Evolutionary conservation across 768 basidiomycete genomes (phyloP), one percentile per base, ranked within the genome.

Genomic region (Amanita jacksonii): DNA sequence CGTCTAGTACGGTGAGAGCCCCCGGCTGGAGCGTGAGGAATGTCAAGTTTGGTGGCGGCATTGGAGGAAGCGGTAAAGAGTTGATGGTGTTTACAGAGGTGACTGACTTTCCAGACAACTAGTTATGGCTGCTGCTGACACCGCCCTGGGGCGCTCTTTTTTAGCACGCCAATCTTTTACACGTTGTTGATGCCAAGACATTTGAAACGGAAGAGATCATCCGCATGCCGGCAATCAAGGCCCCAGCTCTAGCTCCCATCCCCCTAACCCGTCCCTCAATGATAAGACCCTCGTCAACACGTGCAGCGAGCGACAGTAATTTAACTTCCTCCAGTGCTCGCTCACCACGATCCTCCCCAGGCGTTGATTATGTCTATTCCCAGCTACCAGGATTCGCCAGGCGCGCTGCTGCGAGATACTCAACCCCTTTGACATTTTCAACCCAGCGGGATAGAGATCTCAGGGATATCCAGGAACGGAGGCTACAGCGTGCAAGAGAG

Each of bases 51-150:
- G 77, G 79, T 46, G 74, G 76, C 1, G 77, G 77, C 16, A 57
- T 64, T 18, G 60, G 61, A 41, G 70, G 65, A 47, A 61, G 62
- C 10, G 74, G 77, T 19, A 73, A 76, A 49, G 92, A 94, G 60
- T 60, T 92, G 1, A 76, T 94, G 76, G 80, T 78, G 0, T 96
- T 92, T 62, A 89, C 91, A 12, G 91, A 93, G 78, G 89, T 90
- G 49, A 43, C 76, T 50, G 12, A 16, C 16, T 34, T 8, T 19
- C 24, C 19, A 6, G 27, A 28, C 27, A 28, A n/a, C n/a, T n/a
- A n/a, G n/a, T n/a, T 28, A 28, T 28, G 6, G 27, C 27, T 28
- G n/a, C 27, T 28, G 27, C 27, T 28, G 27, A 28, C 27, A 12
- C 27, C 12, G n/a, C n/a, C n/a, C n/a, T n/a, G n/a, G n/a, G 27